A percentile compares a stretch with the other conserved stretches of the same genome.
These are phyloP conservation scores for Paramecium sexaurelia DNA, from an alignment of 73 alveolate species.

Conservation along the genomic window DNA sequence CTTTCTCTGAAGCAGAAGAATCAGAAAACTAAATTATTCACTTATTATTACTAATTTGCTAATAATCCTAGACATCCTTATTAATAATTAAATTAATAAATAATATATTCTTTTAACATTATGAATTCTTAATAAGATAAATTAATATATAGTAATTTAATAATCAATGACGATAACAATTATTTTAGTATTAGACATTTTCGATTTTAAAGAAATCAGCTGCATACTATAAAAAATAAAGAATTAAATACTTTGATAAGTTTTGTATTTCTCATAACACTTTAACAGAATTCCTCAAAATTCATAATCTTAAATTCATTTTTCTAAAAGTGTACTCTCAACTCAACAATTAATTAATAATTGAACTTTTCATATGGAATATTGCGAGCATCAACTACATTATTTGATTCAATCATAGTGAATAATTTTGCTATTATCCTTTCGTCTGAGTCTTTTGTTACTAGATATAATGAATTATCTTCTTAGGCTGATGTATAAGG, in stretches of 20 bases:
- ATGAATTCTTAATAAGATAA: too few relatives aligned
- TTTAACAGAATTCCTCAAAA: neutral
- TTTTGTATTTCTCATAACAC: neutral
- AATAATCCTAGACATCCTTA: neutral
- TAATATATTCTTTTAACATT: too few relatives aligned
- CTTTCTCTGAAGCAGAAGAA: neutral
- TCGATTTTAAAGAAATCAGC: constrained; percentile 18
- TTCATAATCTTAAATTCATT: neutral
- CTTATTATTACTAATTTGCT: constrained; percentile 1
- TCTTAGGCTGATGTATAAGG: neutral
- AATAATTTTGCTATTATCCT: neutral
- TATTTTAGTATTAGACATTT: neutral
- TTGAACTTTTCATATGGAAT: constrained; percentile 52
- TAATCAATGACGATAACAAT: neutral
- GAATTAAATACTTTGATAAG: neutral
- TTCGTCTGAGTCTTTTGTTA: constrained; percentile 27
- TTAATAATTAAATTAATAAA: neutral
- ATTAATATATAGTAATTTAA: neutral
- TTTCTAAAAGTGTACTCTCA: constrained; percentile 2
- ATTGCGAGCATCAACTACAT: constrained; percentile 26
- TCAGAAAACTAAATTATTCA: neutral
- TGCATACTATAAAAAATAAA: neutral
- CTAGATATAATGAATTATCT: neutral
- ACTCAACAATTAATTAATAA: constrained; percentile 15
- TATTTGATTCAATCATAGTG: neutral